phyloP scores from a whole-genome alignment of 257 asterid species.

The Paraleonurus japonicus region DNA sequence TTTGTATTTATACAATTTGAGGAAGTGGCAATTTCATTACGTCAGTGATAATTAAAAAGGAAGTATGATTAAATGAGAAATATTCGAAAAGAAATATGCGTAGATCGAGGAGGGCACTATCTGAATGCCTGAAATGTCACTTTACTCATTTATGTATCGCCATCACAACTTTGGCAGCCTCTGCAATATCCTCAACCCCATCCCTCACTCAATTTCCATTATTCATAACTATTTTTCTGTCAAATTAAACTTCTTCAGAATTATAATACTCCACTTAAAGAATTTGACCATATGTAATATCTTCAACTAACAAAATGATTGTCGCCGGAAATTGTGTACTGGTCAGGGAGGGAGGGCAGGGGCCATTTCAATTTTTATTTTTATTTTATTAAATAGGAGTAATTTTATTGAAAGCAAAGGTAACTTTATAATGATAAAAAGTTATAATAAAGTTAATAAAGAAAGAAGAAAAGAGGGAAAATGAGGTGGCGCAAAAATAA shows the following conservation, averaged over 20 bases:
- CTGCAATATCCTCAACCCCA: neutral
- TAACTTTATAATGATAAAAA: neutral
- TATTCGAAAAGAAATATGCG: constrained; percentile 48
- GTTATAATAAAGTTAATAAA: neutral
- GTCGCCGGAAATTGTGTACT: too few species aligned
- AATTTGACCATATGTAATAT: too few species aligned
- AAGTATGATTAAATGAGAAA: constrained; percentile 34
- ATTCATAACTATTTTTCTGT: neutral
- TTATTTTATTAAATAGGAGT: neutral
- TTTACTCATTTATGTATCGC: constrained; percentile 15
- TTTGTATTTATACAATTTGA: neutral
- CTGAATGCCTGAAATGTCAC: constrained; percentile 31
- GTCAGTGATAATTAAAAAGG: constrained; percentile 32
- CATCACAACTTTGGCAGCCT: constrained; percentile 12
- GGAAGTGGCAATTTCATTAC: constrained; percentile 23
- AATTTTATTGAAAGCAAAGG: neutral
- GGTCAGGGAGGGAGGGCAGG: too few species aligned
- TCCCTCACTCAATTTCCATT: too few species aligned
- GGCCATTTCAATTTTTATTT: too few species aligned
- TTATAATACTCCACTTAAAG: too few species aligned
- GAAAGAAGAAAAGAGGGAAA: neutral
- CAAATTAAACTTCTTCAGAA: too few species aligned
- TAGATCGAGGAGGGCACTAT: constrained; percentile 16
- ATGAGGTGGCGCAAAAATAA: neutral
- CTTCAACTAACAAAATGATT: too few species aligned